A percentile compares a stretch with the other conserved stretches of the same genome.
phyloP scores from a whole-genome alignment of 805 yeast genomes.

The Yamadazyma sp. region DNA sequence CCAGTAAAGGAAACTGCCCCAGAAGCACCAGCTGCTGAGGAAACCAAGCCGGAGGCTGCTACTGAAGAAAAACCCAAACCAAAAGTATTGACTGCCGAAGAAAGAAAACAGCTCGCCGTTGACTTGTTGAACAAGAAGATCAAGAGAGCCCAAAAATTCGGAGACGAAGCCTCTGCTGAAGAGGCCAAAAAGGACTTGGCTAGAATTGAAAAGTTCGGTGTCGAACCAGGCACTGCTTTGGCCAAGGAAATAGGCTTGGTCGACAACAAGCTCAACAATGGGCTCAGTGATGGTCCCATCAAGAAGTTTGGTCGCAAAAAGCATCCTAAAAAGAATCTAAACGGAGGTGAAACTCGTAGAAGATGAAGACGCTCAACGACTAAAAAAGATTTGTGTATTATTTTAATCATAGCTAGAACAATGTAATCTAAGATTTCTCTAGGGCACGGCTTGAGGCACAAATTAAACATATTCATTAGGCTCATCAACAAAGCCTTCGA shows the following conservation, averaged over 20 bases:
- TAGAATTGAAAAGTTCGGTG: slow-evolving; percentile 83
- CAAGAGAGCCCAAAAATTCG: slow-evolving; percentile 75
- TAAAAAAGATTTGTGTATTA: slow-evolving; percentile 3
- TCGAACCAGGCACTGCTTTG: slow-evolving; percentile 61
- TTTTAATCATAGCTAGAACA: too few species aligned
- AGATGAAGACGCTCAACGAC: too few species aligned
- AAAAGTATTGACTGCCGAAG: slow-evolving; percentile 58
- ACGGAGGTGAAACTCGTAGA: slow-evolving; percentile 7
- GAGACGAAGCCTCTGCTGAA: slow-evolving; percentile 56
- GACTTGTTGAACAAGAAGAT: slow-evolving; percentile 67
- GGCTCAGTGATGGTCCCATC: slow-evolving; percentile 14
- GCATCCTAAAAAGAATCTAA: slow-evolving; percentile 6
- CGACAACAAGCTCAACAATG: slow-evolving; percentile 31
- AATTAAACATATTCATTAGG: background rate
- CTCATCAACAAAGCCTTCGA: background rate
- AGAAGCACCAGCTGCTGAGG: slow-evolving; percentile 10
- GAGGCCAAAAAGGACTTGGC: slow-evolving; percentile 60
- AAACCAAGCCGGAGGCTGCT: slow-evolving; percentile 14
- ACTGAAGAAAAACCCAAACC: slow-evolving; percentile 34
- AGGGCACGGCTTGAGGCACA: too few species aligned
- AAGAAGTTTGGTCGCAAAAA: slow-evolving; percentile 9
- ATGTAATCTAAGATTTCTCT: background rate
- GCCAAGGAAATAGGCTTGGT: slow-evolving; percentile 67
- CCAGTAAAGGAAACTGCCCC: slow-evolving; percentile 17
- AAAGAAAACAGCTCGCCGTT: slow-evolving; percentile 65